These are phyloP conservation scores for Verbena officinalis DNA, from an alignment of 257 asterid genomes.

Conservation along the genomic window DNA sequence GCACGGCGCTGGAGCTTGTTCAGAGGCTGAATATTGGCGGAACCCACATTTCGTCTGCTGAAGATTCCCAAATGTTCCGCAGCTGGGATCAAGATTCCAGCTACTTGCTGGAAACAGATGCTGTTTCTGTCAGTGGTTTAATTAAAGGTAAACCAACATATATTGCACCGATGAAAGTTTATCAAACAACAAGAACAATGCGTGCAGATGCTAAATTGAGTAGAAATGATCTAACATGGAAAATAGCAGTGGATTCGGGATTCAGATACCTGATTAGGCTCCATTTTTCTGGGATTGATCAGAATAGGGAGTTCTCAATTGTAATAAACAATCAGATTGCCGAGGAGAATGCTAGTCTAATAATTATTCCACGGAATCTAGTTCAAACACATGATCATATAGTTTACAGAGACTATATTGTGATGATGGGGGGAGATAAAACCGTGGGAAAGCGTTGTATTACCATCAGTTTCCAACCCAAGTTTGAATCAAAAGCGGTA, in stretches of 20 bases:
- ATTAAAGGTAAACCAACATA: conserved; percentile 31
- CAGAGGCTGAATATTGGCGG: conserved; percentile 66
- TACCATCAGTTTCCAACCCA: conserved; percentile 47
- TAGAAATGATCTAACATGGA: conserved; percentile 46
- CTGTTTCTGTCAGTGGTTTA: conserved; percentile 32
- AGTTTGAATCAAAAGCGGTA: conserved; percentile 19
- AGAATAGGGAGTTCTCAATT: conserved; percentile 38
- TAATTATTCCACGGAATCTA: conserved; percentile 42
- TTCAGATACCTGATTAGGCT: conserved; percentile 69
- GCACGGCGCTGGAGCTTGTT: conserved; percentile 66
- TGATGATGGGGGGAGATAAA: conserved; percentile 66
- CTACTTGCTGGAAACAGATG: conserved; percentile 43
- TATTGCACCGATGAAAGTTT: conserved; percentile 45
- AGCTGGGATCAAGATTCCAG: conserved; percentile 56
- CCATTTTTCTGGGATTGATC: conserved; percentile 43
- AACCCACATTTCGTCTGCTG: conserved; percentile 47
- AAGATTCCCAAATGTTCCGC: conserved; percentile 58
- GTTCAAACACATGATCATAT: conserved; percentile 39
- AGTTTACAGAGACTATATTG: conserved; percentile 55
- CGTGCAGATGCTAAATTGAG: conserved; percentile 23
- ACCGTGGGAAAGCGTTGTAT: conserved; percentile 41
- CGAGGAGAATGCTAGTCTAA: conserved; percentile 40
- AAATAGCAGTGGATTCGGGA: conserved; percentile 58
- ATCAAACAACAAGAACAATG: conserved; percentile 51
- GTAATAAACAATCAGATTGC: conserved; percentile 55